A percentile compares a stretch with the other conserved stretches of the same genome.
Conservation (phyloP, 2,329 filamentous ascomycete genomes). For the Talaromyces sp. region DNA sequence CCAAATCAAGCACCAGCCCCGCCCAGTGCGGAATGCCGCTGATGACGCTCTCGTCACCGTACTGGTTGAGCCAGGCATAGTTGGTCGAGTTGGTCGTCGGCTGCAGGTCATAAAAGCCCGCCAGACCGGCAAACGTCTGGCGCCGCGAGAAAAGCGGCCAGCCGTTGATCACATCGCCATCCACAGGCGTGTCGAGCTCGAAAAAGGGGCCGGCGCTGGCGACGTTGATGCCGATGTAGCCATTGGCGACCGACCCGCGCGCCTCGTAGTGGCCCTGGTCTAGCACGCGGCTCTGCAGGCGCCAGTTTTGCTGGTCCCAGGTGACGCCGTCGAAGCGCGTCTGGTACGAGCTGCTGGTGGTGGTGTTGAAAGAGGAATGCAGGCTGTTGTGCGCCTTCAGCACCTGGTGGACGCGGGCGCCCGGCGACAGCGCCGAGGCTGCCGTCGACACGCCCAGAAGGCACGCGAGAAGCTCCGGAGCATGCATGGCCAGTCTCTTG, state of each 20-base stretch:
- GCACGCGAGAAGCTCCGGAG: background rate
- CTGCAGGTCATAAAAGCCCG: constrained; percentile 62
- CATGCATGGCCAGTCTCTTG: too few species aligned
- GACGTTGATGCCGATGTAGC: constrained; percentile 60
- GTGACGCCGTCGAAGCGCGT: constrained; percentile 50
- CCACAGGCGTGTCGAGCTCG: constrained; percentile 48
- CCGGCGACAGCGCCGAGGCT: background rate
- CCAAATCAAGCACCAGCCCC: constrained; percentile 54
- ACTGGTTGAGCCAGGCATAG: constrained; percentile 63
- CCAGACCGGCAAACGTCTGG: constrained; percentile 62
- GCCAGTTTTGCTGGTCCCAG: constrained; percentile 57
- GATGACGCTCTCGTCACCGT: constrained; percentile 66
- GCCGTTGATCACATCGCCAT: constrained; percentile 54
- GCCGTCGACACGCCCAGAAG: background rate
- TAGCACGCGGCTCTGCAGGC: constrained; percentile 47
- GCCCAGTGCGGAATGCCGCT: constrained; percentile 66
- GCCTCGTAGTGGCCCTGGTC: constrained; percentile 57
- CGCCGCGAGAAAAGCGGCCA: constrained; percentile 63
- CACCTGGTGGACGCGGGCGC: background rate
- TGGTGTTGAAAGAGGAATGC: background rate
- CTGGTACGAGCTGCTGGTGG: constrained; percentile 26
- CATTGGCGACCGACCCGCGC: constrained; percentile 57
- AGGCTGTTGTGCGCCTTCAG: background rate
- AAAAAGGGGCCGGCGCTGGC: constrained; percentile 61
- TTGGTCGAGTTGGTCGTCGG: constrained; percentile 56